Base-by-base conservation (phyloP, 306 rosid species). In the Lathyrus sativus region DNA sequence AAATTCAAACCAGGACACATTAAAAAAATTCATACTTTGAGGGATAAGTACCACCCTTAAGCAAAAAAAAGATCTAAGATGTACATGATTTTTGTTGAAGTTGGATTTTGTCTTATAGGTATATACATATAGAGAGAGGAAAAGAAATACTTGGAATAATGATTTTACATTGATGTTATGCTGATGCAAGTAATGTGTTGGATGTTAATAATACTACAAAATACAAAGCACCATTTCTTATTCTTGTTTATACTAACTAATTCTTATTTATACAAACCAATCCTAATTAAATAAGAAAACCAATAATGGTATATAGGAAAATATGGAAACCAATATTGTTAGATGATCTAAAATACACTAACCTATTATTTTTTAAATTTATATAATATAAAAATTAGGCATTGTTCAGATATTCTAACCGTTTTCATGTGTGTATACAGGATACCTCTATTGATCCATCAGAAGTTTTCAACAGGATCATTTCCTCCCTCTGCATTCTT, bases 361-460 rank as follows among this genome's bases (percentile, higher is more conserved):
- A 19, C 37, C 50, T 15, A 41, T 41, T 13, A 7, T 19, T 3
- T 19, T 39, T 19, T 19, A 9, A 8, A 39, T 2, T 51, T 51
- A 51, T 51, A 59, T 61, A 5, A 9, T 61, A 17, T 9, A 2
- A 10, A 17, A 41, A 62, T 62, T 33, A 63, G 42, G 8, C 35
- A 6, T 22, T 42, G 68, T 62, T 39, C 50, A 24, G 38, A 41
- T 22, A 24, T 24, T 63, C 7, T 39, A 7, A 42, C 38, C 12
- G 18, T 63, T 42, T 72, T 76, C 49, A 29, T 72, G 35, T 70
- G 28, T 68, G 19, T 78, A 39, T 78, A 67, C 86, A 92, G 98
- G 98, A 92, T 79, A 86, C 98, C 68, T 89, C 96, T 45, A 90
- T 92, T 67, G 98, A 92, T 84, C 96, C 95, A 58, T 90, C 98